Percentiles rank a stretch among this genome's conserved stretches.
These are phyloP conservation scores for Tubosaeta brunneosetosa DNA, from an alignment of 768 basidiomycete species.

Conservation along the genomic window DNA sequence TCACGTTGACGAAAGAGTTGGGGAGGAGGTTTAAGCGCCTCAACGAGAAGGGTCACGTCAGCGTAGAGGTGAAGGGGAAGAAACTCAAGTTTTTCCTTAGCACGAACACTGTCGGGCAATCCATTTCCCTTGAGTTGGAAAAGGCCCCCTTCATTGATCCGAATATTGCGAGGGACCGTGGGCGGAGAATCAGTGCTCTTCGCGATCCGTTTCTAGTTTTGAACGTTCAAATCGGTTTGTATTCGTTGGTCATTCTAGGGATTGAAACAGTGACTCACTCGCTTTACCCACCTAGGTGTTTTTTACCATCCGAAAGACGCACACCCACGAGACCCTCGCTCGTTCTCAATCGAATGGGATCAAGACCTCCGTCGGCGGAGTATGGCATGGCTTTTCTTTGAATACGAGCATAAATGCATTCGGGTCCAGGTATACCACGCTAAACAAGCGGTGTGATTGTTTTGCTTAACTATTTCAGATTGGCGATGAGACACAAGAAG, in stretches of 20 bases:
- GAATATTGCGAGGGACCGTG: slow-evolving; percentile 47
- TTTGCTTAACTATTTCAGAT: slow-evolving; percentile 38
- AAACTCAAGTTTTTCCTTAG: slow-evolving; percentile 33
- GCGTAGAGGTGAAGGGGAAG: slow-evolving; percentile 37
- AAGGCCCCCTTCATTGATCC: slow-evolving; percentile 57
- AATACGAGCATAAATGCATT: slow-evolving; percentile 66
- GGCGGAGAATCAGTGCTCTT: slow-evolving; percentile 40
- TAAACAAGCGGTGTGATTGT: neutral
- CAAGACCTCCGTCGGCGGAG: slow-evolving; percentile 42
- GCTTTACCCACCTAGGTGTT: slow-evolving; percentile 12
- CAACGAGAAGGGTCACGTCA: slow-evolving; percentile 35
- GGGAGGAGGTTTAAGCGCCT: slow-evolving; percentile 46
- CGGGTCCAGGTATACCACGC: slow-evolving; percentile 47
- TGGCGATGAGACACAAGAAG: slow-evolving; percentile 51
- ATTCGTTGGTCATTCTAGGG: slow-evolving; percentile 3
- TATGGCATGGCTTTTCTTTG: slow-evolving; percentile 53
- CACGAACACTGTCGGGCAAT: slow-evolving; percentile 1
- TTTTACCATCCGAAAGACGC: slow-evolving; percentile 27
- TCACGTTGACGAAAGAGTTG: slow-evolving; percentile 28
- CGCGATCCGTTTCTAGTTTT: slow-evolving; percentile 50
- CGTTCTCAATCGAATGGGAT: slow-evolving; percentile 72
- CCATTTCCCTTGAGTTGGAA: slow-evolving; percentile 35
- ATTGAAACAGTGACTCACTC: neutral
- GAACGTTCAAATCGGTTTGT: slow-evolving; percentile 63
- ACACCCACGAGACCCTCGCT: slow-evolving; percentile 34